phyloP scores from a whole-genome alignment of 306 rosid genomes.

The Pachyrhizus erosus region DNA sequence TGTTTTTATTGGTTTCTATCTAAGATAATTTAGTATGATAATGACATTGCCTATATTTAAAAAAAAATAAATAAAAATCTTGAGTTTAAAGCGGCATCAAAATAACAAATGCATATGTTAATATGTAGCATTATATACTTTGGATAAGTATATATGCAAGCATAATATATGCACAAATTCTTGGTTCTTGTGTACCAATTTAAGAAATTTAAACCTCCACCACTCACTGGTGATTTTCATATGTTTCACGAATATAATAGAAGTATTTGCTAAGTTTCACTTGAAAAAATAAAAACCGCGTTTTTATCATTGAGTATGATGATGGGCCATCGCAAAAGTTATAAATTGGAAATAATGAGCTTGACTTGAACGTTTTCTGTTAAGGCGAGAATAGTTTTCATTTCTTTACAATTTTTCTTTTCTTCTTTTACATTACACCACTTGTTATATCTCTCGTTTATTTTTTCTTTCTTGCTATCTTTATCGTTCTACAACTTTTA shows the following conservation, averaged over 20 bases:
- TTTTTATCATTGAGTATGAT: slow-evolving; percentile 1
- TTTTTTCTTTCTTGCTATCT: neutral
- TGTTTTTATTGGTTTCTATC: too few species aligned
- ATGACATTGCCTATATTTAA: neutral
- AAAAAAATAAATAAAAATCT: neutral
- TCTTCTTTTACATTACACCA: neutral
- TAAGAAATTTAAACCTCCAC: slow-evolving; percentile 13
- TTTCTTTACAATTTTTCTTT: neutral
- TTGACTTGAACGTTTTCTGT: neutral
- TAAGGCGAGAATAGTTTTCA: neutral
- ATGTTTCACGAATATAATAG: slow-evolving; percentile 29
- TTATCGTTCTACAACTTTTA: neutral
- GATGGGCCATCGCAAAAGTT: neutral
- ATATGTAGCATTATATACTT: too few species aligned
- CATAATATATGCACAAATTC: slow-evolving; percentile 25
- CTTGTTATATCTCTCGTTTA: neutral
- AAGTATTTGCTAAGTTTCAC: neutral
- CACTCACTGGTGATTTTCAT: neutral
- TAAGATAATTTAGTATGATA: neutral
- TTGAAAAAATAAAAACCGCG: neutral
- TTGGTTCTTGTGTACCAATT: neutral
- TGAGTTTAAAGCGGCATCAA: neutral
- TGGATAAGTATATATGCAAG: neutral
- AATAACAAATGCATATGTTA: neutral
- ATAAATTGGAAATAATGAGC: neutral